Conservation (phyloP, 2,329 filamentous ascomycete species). For the Raffaelea ambrosiae region DNA sequence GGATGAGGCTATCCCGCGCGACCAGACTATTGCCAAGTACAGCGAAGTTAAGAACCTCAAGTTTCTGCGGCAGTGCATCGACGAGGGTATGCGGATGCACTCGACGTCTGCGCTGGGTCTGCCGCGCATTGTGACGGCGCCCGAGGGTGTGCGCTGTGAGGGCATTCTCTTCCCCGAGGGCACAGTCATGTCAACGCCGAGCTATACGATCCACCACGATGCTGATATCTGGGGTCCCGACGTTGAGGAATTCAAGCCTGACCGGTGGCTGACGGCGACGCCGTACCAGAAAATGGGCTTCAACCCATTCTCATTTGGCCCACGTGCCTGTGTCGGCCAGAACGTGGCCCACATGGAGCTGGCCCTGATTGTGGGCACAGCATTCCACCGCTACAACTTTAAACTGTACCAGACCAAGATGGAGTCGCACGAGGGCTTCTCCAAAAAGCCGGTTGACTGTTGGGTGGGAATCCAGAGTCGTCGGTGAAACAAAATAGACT, state of each 20-base stretch:
- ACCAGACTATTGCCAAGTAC: slow-evolving; percentile 1
- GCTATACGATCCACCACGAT: slow-evolving; percentile 11
- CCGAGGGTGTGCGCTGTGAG: slow-evolving; percentile 5
- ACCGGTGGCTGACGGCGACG: slow-evolving; percentile 13
- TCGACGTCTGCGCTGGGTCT: slow-evolving; percentile 10
- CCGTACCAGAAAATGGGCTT: slow-evolving; percentile 11
- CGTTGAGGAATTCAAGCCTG: slow-evolving; percentile 17
- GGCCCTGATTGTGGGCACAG: slow-evolving; percentile 9
- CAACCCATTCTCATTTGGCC: slow-evolving; percentile 11
- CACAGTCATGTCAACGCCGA: slow-evolving; percentile 10
- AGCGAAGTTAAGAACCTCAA: slow-evolving; percentile 6
- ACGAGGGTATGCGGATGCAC: slow-evolving; percentile 11
- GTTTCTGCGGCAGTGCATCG: slow-evolving; percentile 10
- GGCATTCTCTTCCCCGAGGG: slow-evolving; percentile 8
- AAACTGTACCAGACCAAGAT: slow-evolving; percentile 4
- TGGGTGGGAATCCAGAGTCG: slow-evolving; percentile 9
- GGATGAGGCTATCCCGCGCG: slow-evolving; percentile 6
- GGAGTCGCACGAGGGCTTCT: slow-evolving; percentile 10
- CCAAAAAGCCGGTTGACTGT: slow-evolving; percentile 10
- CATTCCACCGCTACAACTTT: slow-evolving; percentile 11
- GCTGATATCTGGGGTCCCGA: slow-evolving; percentile 18
- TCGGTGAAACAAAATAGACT: background rate
- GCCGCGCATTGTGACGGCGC: slow-evolving; percentile 9
- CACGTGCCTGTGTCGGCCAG: slow-evolving; percentile 12
- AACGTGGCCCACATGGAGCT: slow-evolving; percentile 13